These are phyloP conservation scores for Bipolaris zeicola DNA, from an alignment of 2,329 filamentous ascomycete species.

Conservation along the genomic window DNA sequence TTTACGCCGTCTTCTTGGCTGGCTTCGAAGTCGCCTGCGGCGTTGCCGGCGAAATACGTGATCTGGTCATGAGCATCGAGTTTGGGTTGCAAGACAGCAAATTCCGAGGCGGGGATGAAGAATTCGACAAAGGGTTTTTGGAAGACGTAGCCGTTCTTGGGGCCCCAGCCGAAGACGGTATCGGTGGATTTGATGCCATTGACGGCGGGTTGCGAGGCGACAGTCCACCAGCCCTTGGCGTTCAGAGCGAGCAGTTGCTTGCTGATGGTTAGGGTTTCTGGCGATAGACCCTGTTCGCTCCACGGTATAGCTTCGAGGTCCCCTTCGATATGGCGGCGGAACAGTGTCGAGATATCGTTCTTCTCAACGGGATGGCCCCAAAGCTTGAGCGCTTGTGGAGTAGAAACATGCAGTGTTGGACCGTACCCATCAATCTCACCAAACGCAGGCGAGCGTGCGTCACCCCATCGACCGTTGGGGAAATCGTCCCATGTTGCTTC, in stretches of 20 bases:
- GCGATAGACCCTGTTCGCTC: conserved; percentile 86
- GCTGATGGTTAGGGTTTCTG: conserved; percentile 83
- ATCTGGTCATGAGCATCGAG: conserved; percentile 71
- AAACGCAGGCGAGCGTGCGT: conserved; percentile 83
- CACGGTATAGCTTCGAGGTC: conserved; percentile 83
- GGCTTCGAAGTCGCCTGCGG: conserved; percentile 75
- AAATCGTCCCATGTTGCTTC: conserved; percentile 99
- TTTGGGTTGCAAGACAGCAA: conserved; percentile 67
- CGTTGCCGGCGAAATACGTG: conserved; percentile 87
- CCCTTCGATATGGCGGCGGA: conserved; percentile 80
- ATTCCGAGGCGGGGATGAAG: conserved; percentile 79
- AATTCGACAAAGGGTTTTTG: conserved; percentile 98
- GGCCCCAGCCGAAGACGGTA: conserved; percentile 89
- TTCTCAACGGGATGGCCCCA: conserved; percentile 79
- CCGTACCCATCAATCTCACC: conserved; percentile 98
- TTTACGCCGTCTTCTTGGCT: conserved; percentile 74
- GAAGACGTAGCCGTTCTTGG: conserved; percentile 90
- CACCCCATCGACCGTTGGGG: conserved; percentile 94
- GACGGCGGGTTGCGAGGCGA: conserved; percentile 92
- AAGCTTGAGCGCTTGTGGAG: conserved; percentile 78
- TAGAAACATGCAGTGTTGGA: conserved; percentile 88
- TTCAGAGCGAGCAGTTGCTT: conserved; percentile 77
- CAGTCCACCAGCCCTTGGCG: conserved; percentile 89
- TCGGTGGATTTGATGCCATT: conserved; percentile 82
- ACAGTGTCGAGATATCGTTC: conserved; percentile 78